These are phyloP conservation scores for Euphorbia peplus DNA, from an alignment of 345 rosid genomes.

Conservation along the genomic window DNA sequence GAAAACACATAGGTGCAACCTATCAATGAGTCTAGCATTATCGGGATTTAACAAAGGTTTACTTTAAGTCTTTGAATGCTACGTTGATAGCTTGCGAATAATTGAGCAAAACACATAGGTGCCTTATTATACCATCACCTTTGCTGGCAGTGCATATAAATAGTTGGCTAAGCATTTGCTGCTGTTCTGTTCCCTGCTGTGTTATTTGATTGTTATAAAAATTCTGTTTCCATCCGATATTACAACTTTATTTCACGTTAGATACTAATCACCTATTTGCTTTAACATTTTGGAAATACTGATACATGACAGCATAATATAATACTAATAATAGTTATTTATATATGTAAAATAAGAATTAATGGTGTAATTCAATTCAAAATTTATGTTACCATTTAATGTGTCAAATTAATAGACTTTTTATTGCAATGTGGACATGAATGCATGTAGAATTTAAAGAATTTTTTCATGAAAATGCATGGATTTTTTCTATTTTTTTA, in stretches of 20 bases:
- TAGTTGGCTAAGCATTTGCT: too few species aligned
- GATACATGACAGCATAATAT: too few species aligned
- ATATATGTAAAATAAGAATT: too few species aligned
- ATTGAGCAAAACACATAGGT: neutral
- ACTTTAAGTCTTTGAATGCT: slow-evolving; percentile 26
- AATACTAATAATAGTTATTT: too few species aligned
- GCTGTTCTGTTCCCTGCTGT: too few species aligned
- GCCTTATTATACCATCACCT: neutral
- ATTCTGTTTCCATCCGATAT: too few species aligned
- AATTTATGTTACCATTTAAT: neutral
- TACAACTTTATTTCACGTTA: too few species aligned
- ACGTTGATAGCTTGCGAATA: neutral
- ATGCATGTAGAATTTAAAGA: neutral
- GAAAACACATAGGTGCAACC: slow-evolving; percentile 76
- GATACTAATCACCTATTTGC: too few species aligned
- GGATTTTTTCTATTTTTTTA: neutral
- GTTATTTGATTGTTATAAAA: too few species aligned
- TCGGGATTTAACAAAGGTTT: neutral
- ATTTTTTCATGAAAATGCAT: neutral
- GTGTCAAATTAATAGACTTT: neutral
- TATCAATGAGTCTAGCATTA: neutral
- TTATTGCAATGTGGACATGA: neutral
- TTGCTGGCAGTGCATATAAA: neutral
- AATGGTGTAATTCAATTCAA: too few species aligned
- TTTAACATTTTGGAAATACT: too few species aligned